Conservation (phyloP, 768 basidiomycete species). For the Amanita exitialis region DNA sequence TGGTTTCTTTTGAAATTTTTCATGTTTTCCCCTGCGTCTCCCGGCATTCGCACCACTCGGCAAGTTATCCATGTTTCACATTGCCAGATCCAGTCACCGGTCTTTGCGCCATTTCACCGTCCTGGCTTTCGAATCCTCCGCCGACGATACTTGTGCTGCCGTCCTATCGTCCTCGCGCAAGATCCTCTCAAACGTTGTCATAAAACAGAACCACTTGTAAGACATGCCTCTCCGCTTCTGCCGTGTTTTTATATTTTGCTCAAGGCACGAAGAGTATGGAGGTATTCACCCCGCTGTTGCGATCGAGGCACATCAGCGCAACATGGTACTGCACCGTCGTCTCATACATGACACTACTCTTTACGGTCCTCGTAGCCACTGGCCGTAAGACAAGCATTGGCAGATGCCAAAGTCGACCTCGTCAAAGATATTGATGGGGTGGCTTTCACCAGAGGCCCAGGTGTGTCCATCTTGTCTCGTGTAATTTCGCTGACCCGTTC, state of each 20-base stretch:
- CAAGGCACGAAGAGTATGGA: constrained; percentile 48
- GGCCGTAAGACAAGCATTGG: constrained; percentile 60
- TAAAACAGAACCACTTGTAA: constrained; percentile 67
- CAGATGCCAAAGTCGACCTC: constrained; percentile 45
- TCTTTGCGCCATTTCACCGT: constrained; percentile 38
- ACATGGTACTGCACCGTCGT: constrained; percentile 43
- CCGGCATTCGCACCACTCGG: too few relatives aligned
- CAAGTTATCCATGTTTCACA: not conserved
- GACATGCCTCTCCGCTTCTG: not conserved
- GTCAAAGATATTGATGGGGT: constrained; percentile 70
- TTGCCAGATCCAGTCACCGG: not conserved
- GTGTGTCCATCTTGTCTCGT: constrained; percentile 22
- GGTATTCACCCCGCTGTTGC: constrained; percentile 78
- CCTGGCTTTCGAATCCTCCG: constrained; percentile 76
- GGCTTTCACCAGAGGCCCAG: constrained; percentile 87
- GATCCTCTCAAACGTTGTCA: constrained; percentile 78
- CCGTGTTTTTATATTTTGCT: not conserved
- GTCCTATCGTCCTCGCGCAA: constrained; percentile 62
- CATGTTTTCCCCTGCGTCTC: not conserved
- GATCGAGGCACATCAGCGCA: constrained; percentile 67
- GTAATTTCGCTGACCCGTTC: not conserved
- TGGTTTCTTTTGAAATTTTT: not conserved
- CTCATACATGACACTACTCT: not conserved
- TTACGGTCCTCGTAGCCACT: constrained; percentile 41
- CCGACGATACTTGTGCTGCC: constrained; percentile 91